Conservation (phyloP, 106 monocot genomes). For the Allium fistulosum region DNA sequence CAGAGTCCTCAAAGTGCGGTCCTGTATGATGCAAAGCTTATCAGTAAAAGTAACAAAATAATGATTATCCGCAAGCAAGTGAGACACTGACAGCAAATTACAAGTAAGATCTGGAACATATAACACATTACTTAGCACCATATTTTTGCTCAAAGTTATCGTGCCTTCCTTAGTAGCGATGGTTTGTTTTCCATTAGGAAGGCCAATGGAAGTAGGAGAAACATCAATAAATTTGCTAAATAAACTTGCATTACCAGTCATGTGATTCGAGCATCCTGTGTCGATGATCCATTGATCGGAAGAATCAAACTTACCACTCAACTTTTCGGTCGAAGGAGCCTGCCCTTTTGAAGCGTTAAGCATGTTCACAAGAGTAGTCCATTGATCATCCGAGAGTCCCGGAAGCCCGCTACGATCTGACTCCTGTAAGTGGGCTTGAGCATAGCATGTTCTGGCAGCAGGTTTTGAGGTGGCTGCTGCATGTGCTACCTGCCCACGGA, state of each 20-base stretch:
- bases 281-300: neutral
- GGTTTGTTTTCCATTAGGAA: neutral
- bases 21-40: constrained; percentile 1
- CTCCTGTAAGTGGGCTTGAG: too few relatives aligned
- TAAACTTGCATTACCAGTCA: neutral
- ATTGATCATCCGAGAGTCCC: too few relatives aligned
- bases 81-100: neutral
- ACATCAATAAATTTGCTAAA: neutral
- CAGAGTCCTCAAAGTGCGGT: neutral
- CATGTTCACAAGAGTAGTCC: too few relatives aligned
- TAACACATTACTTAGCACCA: neutral
- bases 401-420: too few relatives aligned
- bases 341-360: too few relatives aligned
- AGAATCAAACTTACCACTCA: neutral
- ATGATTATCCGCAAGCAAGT: neutral
- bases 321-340: neutral
- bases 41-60: neutral
- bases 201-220: neutral
- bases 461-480: too few relatives aligned
- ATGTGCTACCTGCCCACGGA: too few relatives aligned
- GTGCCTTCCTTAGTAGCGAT: neutral
- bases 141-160: neutral
- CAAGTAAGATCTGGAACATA: neutral
- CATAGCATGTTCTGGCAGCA: too few relatives aligned
- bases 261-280: neutral